Base-by-base conservation (phyloP, 2,329 filamentous ascomycete genomes). In the Clonostachys sp. region DNA sequence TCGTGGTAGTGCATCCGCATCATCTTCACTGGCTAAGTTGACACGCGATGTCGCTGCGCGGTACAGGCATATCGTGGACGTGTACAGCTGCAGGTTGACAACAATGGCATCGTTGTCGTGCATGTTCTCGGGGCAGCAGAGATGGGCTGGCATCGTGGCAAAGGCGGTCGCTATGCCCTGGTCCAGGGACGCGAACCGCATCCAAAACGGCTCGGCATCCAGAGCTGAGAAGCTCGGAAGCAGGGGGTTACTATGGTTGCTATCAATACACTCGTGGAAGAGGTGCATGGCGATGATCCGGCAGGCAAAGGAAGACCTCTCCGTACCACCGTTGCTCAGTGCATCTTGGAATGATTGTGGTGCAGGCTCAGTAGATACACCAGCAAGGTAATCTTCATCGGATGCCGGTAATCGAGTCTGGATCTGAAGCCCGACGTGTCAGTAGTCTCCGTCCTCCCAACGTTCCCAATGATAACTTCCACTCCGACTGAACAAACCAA, bases 61-160 rank as follows among this genome's bases (percentile, higher is more conserved):
- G 57, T 96, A 90, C 7, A 96, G 73, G 61, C 89, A 94, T 46
- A 96, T 95, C 5, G 84, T 81, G 3, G 87, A 86, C 0, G 89
- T 88, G 60, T 95, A 89, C 2, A 96, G 80, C 57, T 87, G 88
- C 72, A 95, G 85, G 54, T 94, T 95, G 46, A 85, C 75, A 56
- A 91, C 90, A 0, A 94, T 78, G 10, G 88, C 80, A 43, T 88
- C 86, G 2, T 82, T 74, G 55, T 91, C 78, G 41, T 75, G 71
- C 44, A 88, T 70, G 12, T 83, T 82, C 18, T 71, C 66, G 0
- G 89, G 87, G 30, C 95, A 66, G 41, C 87, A 80, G 33, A 94
- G 74, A 42, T 78, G 70, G 46, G 84, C 81, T 0, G 90, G 89
- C 6, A 95, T 69, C 5, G 83, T 84, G 55, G 94, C 76, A 41